Evolutionary conservation across 345 rosid genomes (phyloP).

Genomic region (Populus deltoides): DNA sequence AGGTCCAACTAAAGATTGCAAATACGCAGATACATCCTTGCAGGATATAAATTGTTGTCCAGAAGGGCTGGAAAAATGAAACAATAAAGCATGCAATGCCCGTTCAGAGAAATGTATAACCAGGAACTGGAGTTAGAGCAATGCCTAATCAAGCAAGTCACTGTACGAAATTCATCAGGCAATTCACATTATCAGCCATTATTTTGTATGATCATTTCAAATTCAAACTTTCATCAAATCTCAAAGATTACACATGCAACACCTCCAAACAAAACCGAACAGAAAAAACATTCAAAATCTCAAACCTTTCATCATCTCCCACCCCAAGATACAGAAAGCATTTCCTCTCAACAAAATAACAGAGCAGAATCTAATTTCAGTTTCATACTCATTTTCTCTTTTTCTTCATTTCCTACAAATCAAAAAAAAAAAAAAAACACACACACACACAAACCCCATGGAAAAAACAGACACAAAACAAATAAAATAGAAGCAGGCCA

Average conservation of each 20-base stretch:
- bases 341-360: too few species aligned
- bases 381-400: too few species aligned
- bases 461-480: not conserved
- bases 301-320: not conserved
- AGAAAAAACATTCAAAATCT: not conserved
- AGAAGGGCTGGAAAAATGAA: conserved; percentile 44
- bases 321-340: not conserved
- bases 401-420: not conserved
- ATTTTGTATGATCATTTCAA: too few species aligned
- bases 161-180: too few species aligned
- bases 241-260: not conserved
- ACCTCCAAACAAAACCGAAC: not conserved
- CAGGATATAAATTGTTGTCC: conserved; percentile 70
- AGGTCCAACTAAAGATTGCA: conserved; percentile 43
- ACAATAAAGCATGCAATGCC: conserved; percentile 1
- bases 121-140: not conserved
- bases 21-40: conserved; percentile 59
- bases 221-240: too few species aligned
- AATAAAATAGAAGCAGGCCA: conserved; percentile 4
- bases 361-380: too few species aligned
- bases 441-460: not conserved
- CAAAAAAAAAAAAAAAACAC: not conserved
- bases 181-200: too few species aligned
- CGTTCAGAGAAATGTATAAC: not conserved
- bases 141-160: too few species aligned